A percentile compares a stretch with the other conserved stretches of the same genome.
Conservation (phyloP, 2,329 filamentous ascomycete species). For the Epichloe uncinata region DNA sequence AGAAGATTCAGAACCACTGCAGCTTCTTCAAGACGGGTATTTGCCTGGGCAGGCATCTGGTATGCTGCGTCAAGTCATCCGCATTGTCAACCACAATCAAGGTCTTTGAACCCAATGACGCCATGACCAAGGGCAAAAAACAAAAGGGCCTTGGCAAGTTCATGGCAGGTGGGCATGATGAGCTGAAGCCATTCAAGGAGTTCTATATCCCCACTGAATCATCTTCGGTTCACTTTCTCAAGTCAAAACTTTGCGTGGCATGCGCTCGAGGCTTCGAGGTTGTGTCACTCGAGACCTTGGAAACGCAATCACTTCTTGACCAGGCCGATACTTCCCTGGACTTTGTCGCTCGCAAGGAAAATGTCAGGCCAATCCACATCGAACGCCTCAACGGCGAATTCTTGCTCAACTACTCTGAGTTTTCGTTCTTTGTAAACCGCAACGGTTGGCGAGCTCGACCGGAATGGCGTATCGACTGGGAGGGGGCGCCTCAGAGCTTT, state of each 20-base stretch:
- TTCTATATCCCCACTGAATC: constrained; percentile 98
- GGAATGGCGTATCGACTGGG: constrained; percentile 97
- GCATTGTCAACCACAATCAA: constrained; percentile 93
- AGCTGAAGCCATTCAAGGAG: constrained; percentile 94
- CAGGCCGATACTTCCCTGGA: constrained; percentile 96
- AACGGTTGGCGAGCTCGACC: constrained; percentile 94
- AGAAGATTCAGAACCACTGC: constrained; percentile 94
- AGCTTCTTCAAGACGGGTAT: constrained; percentile 98
- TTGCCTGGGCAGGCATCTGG: constrained; percentile 83
- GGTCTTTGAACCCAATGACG: constrained; percentile 96
- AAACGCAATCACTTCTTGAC: constrained; percentile 91
- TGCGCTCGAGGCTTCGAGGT: constrained; percentile 95
- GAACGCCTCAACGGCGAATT: constrained; percentile 96
- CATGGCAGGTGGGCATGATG: constrained; percentile 85
- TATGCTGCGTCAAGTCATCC: constrained; percentile 92
- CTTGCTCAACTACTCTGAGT: constrained; percentile 94
- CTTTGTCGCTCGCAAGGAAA: constrained; percentile 88
- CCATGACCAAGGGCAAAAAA: constrained; percentile 85
- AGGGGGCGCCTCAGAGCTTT: constrained; percentile 83
- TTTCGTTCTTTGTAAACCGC: constrained; percentile 97
- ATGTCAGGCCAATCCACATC: constrained; percentile 90
- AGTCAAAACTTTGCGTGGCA: constrained; percentile 90
- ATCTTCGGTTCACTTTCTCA: constrained; percentile 95
- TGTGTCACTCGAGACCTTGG: constrained; percentile 90
- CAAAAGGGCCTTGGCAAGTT: constrained; percentile 93